Evolutionary conservation across 108 stramenopile genomes (phyloP), one percentile per base, ranked within the genome.

Genomic region (Nitzschia sp.): DNA sequence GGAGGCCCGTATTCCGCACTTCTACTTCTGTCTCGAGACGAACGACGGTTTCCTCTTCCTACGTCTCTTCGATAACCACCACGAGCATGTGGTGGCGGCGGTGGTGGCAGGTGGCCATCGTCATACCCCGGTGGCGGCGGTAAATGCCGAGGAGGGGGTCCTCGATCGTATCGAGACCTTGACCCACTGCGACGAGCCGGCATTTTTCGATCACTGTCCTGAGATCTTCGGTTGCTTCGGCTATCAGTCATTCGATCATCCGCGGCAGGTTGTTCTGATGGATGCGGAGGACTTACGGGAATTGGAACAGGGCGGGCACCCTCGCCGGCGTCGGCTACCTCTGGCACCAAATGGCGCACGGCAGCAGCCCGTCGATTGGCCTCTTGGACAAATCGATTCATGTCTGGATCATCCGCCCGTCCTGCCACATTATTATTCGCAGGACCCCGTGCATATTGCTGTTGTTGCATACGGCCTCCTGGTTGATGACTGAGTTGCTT

Each of bases 351-450:
- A 3, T 55, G 34, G 27, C 85, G 66, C 5, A 83, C 85, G 35
- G 66, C 75, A 67, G 78, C 78, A n/a, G 85, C 83, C 27, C 85
- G 59, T 46, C 83, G 78, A 23, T 83, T 71, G 0, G 83, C 85
- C 66, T 84, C 83, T 64, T 70, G 57, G 17, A 86, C 66, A 45
- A 79, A 78, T 8, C 68, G 71, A 59, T 84, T 74, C 79, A 82
- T 84, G 33, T 80, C 79, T 19, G 49, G 49, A 59, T 54, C 54
- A 15, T 11, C 33, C 58, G 31, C n/a, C 15, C 69, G 25, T 54
- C 60, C 29, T 49, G 19, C 46, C 29, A 19, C 15, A 23, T 34
- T 54, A 4, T 51, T 18, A 45, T 49, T 62, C 28, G 21, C 38
- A 6, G 38, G 38, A 6, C 38, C 38, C 38, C 6, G 9, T 6